Percentiles rank a stretch among this genome's conserved stretches.
These are phyloP conservation scores for Aspergillus kassunensis DNA, from an alignment of 495 filamentous ascomycete species.

Conservation along the genomic window DNA sequence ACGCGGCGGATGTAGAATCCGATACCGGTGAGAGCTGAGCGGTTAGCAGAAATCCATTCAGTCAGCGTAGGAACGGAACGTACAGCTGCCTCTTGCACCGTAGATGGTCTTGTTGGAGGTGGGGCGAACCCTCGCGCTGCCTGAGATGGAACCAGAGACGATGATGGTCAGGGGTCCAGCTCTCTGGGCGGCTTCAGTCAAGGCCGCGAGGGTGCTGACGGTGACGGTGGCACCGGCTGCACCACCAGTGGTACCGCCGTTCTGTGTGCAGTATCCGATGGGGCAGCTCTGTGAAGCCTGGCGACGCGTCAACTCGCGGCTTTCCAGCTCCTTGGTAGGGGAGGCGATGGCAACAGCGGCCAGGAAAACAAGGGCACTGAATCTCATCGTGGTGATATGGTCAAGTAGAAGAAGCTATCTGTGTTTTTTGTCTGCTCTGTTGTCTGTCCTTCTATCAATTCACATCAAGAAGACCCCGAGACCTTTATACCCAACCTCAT, in stretches of 20 bases:
- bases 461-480: too few species aligned
- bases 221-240: conserved; percentile 6
- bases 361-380: conserved; percentile 2
- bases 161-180: conserved; percentile 7
- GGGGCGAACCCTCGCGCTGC: conserved; percentile 6
- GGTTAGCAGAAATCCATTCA: too few species aligned
- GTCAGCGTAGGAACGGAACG: background rate
- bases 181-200: conserved; percentile 10
- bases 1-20: conserved; percentile 10
- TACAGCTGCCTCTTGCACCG: conserved; percentile 7
- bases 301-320: conserved; percentile 3
- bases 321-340: background rate
- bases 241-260: conserved; percentile 10
- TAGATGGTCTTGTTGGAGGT: conserved; percentile 8
- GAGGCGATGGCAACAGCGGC: conserved; percentile 7
- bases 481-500: too few species aligned
- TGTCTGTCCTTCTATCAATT: too few species aligned
- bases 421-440: too few species aligned
- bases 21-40: conserved; percentile 3
- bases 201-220: background rate
- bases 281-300: conserved; percentile 7
- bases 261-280: conserved; percentile 10
- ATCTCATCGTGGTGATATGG: conserved; percentile 4
- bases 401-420: too few species aligned
- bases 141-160: conserved; percentile 5